Evolutionary conservation across 768 basidiomycete species (phyloP), one percentile per base, ranked within the genome.

Genomic region (Symmetrospora coprosmae): DNA sequence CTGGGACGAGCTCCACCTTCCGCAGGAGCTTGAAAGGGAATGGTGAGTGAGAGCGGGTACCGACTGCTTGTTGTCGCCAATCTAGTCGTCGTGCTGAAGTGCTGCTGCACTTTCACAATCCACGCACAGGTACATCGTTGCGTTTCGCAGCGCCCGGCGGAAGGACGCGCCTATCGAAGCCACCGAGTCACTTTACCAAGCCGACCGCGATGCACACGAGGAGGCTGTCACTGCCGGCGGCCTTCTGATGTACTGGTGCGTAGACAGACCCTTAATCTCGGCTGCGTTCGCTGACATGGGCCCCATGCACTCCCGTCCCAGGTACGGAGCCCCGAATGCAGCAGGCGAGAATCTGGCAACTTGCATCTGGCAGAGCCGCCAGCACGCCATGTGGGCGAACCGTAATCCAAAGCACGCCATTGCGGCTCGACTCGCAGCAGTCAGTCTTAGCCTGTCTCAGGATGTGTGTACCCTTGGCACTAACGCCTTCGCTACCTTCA

Each of bases 201-300:
- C 87, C 4, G 92, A 97, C 71, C 79, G 78, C 67, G 73, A 76
- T 39, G 91, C 92, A 1, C 91, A 96, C 67, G 87, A 91, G 73
- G 92, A 97, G 72, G 92, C 92, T 0, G 80, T 96, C 27, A 76
- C 77, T 39, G 43, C 43, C 2, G 73, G 73, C 16, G 72, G 72
- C 80, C 76, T 96, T 31, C 79, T 94, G 50, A 76, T 91, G 70
- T 96, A 96, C 72, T 96, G 92, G 91, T 68, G 37, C 47, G 65
- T 58, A 13, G 5, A 27, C 4, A 49, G 63, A 8, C 38, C 23
- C 37, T 31, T 16, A 4, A 17, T 28, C 52, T 33, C 14, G n/a
- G 16, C 14, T 28, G 1, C 8, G 5, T 31, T 14, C 34, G 23
- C 4, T 4, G 23, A 28, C 6, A 23, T 31, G 31, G 47, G n/a